Conservation (phyloP, 2,329 filamentous ascomycete genomes). For the Endothia cerciana region DNA sequence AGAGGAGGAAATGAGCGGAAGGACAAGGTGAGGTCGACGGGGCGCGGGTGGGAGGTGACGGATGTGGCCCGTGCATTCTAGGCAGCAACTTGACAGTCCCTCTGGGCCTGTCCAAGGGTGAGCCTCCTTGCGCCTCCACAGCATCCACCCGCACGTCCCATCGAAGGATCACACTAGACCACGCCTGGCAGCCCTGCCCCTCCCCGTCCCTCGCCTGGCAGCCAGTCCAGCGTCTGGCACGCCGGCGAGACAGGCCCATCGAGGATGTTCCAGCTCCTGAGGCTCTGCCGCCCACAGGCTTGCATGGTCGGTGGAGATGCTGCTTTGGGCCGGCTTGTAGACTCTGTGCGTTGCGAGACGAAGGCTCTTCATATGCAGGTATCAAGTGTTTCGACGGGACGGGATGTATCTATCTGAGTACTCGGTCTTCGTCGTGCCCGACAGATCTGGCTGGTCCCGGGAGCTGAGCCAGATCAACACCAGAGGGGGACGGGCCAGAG, state of each 20-base stretch:
- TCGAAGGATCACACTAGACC: slow-evolving; percentile 9
- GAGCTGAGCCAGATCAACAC: not conserved
- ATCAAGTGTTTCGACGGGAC: not conserved
- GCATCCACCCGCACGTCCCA: slow-evolving; percentile 6
- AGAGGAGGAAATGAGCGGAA: slow-evolving; percentile 4
- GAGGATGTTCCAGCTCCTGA: too few relatives aligned
- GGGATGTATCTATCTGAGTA: not conserved
- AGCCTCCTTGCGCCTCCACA: slow-evolving; percentile 15
- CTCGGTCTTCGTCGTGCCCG: not conserved
- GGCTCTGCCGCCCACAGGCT: too few relatives aligned
- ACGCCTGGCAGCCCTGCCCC: not conserved
- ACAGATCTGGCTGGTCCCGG: not conserved
- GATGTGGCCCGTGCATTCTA: slow-evolving; percentile 17
- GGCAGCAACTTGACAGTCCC: slow-evolving; percentile 10
- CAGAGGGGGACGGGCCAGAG: too few relatives aligned
- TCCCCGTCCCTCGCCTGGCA: not conserved
- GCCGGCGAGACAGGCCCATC: too few relatives aligned
- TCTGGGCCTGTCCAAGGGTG: slow-evolving; percentile 10
- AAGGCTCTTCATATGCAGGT: not conserved
- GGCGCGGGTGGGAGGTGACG: slow-evolving; percentile 1
- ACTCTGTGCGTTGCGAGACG: too few relatives aligned
- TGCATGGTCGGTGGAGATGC: too few relatives aligned
- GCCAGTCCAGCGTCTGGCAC: too few relatives aligned
- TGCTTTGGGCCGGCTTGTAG: too few relatives aligned
- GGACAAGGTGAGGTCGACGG: slow-evolving; percentile 1